A percentile compares a stretch with the other conserved stretches of the same genome.
These are phyloP conservation scores for Paulownia fortunei DNA, from an alignment of 257 asterid species.

Conservation along the genomic window DNA sequence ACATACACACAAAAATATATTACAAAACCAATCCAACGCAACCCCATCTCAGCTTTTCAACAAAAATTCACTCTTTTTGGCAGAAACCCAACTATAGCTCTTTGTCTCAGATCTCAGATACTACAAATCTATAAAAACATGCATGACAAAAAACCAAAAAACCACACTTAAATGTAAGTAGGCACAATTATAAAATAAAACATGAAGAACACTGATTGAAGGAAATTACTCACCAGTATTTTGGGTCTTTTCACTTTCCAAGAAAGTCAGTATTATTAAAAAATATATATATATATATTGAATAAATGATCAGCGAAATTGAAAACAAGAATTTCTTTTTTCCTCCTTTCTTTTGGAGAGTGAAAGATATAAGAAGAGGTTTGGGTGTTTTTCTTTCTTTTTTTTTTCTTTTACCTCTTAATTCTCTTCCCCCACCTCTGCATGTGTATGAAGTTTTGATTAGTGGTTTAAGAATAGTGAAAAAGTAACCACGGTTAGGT, in stretches of 20 bases:
- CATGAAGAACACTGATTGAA: slow-evolving; percentile 22
- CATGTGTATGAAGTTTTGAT: slow-evolving; percentile 42
- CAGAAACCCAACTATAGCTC: slow-evolving; percentile 29
- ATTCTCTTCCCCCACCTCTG: slow-evolving; percentile 38
- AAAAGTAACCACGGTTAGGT: slow-evolving; percentile 56
- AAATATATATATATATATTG: background rate
- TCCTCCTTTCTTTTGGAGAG: background rate
- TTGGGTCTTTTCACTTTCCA: background rate
- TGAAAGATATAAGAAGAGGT: background rate
- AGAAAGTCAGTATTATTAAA: background rate
- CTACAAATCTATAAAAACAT: slow-evolving; percentile 34
- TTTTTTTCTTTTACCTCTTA: slow-evolving; percentile 27
- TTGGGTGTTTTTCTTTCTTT: background rate
- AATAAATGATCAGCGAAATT: slow-evolving; percentile 32
- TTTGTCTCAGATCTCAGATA: slow-evolving; percentile 59
- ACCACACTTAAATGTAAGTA: background rate
- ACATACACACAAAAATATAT: slow-evolving; percentile 23
- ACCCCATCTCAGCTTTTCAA: slow-evolving; percentile 17
- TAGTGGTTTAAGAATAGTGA: slow-evolving; percentile 24
- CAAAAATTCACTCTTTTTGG: slow-evolving; percentile 27
- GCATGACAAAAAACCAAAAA: slow-evolving; percentile 18
- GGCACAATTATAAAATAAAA: background rate
- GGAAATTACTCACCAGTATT: slow-evolving; percentile 49
- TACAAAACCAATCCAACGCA: slow-evolving; percentile 24
- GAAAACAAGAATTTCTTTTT: slow-evolving; percentile 21